phyloP scores from a whole-genome alignment of 2,329 filamentous ascomycete species.

The Scytalidium lignicola region DNA sequence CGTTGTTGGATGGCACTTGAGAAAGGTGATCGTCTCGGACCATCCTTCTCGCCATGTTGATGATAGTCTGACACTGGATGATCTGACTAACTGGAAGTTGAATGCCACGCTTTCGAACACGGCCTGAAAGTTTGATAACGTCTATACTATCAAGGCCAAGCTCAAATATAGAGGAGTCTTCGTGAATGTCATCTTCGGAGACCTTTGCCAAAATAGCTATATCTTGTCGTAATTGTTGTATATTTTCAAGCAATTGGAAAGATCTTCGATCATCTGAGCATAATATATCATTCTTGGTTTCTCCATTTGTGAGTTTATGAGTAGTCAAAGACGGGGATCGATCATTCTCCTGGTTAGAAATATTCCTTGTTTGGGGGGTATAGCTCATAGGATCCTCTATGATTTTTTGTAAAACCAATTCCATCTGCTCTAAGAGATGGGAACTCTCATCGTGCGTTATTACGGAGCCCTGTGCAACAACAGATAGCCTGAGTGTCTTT shows the following conservation, averaged over 20 bases:
- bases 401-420: slow-evolving; percentile 19
- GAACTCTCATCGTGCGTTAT: slow-evolving; percentile 30
- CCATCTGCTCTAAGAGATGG: slow-evolving; percentile 38
- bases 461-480: slow-evolving; percentile 52
- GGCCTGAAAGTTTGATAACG: slow-evolving; percentile 74
- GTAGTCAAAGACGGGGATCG: background rate
- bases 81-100: slow-evolving; percentile 68
- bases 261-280: background rate
- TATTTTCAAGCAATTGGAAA: slow-evolving; percentile 9
- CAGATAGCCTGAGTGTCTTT: slow-evolving; percentile 45
- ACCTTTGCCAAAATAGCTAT: slow-evolving; percentile 58
- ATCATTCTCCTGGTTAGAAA: background rate
- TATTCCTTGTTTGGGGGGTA: background rate
- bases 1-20: slow-evolving; percentile 5
- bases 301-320: background rate
- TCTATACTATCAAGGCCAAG: slow-evolving; percentile 91
- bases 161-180: slow-evolving; percentile 65
- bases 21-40: background rate
- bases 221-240: slow-evolving; percentile 47
- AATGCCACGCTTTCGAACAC: slow-evolving; percentile 57
- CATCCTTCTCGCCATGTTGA: slow-evolving; percentile 44
- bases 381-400: slow-evolving; percentile 4
- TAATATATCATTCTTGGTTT: background rate
- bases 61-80: slow-evolving; percentile 66
- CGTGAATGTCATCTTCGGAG: slow-evolving; percentile 44